A percentile compares a stretch with the other conserved stretches of the same genome.
phyloP scores from a whole-genome alignment of 2,329 filamentous ascomycete species.

The Gnomoniopsis sp. region DNA sequence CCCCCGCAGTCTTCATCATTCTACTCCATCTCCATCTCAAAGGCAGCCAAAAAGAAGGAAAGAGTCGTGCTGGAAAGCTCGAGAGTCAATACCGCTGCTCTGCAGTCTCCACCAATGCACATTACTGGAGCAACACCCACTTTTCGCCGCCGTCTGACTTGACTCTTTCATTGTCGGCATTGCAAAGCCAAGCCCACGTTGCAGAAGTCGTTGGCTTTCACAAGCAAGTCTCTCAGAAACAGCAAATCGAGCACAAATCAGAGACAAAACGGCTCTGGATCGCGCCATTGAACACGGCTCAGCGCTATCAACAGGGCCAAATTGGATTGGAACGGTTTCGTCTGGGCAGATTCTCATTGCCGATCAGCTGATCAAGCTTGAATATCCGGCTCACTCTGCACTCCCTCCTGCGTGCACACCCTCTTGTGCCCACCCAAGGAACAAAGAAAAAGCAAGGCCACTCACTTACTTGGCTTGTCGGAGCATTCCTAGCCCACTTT shows the following conservation, averaged over 20 bases:
- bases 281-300: neutral
- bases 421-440: neutral
- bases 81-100: slow-evolving; percentile 2
- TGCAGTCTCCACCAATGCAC: slow-evolving; percentile 3
- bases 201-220: neutral
- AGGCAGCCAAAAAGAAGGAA: neutral
- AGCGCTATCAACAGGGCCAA: neutral
- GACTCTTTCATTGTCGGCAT: neutral
- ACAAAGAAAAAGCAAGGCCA: neutral
- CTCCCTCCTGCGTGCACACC: neutral
- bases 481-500: neutral
- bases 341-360: neutral
- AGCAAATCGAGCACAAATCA: neutral
- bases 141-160: neutral
- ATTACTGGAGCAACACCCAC: neutral
- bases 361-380: neutral
- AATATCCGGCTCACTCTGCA: neutral
- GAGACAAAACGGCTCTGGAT: neutral
- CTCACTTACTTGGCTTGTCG: neutral
- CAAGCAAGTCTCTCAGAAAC: neutral
- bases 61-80: slow-evolving; percentile 7
- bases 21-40: slow-evolving; percentile 3
- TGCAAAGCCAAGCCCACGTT: neutral
- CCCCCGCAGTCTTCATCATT: slow-evolving; percentile 10
- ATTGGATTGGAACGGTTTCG: slow-evolving; percentile 5